These are phyloP conservation scores for Globisporangium mamillatum DNA, from an alignment of 352 stramenopile species.

Conservation along the genomic window DNA sequence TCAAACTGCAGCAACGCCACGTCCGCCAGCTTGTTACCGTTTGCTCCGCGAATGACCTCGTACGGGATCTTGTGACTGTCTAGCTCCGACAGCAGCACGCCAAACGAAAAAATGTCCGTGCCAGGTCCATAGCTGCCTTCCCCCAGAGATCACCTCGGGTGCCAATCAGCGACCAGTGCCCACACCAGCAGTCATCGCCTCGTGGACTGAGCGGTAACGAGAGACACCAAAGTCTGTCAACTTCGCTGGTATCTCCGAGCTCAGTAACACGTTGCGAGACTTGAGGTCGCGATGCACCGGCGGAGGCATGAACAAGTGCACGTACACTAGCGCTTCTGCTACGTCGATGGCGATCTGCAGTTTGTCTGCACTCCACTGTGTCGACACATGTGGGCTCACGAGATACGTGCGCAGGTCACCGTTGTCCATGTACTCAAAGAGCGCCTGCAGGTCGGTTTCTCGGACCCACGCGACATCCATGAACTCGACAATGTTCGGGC, in stretches of 20 bases:
- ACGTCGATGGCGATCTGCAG: no score
- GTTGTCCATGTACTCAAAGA: no score
- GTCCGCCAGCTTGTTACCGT: constrained; percentile 24
- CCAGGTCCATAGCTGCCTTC: constrained; percentile 21
- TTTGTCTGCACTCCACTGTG: no score
- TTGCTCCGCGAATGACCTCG: constrained; percentile 19
- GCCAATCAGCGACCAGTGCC: background rate
- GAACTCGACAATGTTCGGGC: no score
- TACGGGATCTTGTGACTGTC: constrained; percentile 51
- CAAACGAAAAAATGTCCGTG: constrained; percentile 52
- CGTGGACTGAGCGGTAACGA: constrained; percentile 34
- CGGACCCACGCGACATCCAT: no score
- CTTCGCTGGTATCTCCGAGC: constrained; percentile 37
- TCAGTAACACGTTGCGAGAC: constrained; percentile 23
- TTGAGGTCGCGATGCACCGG: no score
- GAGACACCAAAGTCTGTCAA: constrained; percentile 59
- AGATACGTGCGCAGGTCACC: no score
- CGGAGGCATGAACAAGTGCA: no score
- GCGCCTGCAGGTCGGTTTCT: no score
- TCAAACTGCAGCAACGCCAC: constrained; percentile 28
- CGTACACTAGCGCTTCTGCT: no score
- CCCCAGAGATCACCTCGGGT: constrained; percentile 19
- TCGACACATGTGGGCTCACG: no score
- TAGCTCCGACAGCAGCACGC: constrained; percentile 38
- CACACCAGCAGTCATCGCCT: constrained; percentile 40